These are phyloP conservation scores for Ramalina intermedia DNA, from an alignment of 495 filamentous ascomycete species.

Conservation along the genomic window DNA sequence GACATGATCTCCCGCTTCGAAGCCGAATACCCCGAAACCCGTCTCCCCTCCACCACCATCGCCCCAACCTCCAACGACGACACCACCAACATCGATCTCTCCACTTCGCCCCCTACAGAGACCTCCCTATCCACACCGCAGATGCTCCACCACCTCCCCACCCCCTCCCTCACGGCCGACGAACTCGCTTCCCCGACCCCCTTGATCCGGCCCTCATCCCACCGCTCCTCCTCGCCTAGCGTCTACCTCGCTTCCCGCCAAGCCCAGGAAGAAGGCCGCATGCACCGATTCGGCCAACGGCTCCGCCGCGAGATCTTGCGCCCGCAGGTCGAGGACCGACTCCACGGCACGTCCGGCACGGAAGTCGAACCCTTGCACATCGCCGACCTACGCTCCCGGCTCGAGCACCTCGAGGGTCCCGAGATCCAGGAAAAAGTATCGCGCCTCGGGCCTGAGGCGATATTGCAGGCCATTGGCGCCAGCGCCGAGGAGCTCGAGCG, in stretches of 20 bases:
- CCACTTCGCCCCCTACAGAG: constrained; percentile 21
- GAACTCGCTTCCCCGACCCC: constrained; percentile 26
- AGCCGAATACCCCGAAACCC: constrained; percentile 85
- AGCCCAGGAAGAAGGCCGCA: constrained; percentile 75
- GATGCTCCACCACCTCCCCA: constrained; percentile 35
- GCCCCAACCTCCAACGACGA: constrained; percentile 23
- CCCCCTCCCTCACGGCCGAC: constrained; percentile 25
- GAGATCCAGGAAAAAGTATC: constrained; percentile 40
- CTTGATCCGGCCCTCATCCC: constrained; percentile 22
- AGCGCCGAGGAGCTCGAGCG: constrained; percentile 37
- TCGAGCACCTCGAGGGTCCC: constrained; percentile 51
- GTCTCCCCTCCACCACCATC: constrained; percentile 26
- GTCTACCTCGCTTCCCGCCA: constrained; percentile 50
- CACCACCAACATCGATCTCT: constrained; percentile 23
- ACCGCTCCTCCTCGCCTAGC: constrained; percentile 61
- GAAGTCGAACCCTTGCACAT: constrained; percentile 44
- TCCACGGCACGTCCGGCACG: constrained; percentile 19
- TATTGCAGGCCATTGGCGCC: constrained; percentile 44
- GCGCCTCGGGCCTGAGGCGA: constrained; percentile 38
- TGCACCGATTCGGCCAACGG: constrained; percentile 71
- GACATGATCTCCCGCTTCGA: constrained; percentile 92
- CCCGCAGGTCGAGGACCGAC: constrained; percentile 23
- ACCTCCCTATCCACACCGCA: constrained; percentile 45
- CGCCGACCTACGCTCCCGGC: constrained; percentile 38
- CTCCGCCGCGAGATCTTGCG: constrained; percentile 56